Conservation (phyloP, 2,329 filamentous ascomycete species). For the Domatiomyces catenatus region DNA sequence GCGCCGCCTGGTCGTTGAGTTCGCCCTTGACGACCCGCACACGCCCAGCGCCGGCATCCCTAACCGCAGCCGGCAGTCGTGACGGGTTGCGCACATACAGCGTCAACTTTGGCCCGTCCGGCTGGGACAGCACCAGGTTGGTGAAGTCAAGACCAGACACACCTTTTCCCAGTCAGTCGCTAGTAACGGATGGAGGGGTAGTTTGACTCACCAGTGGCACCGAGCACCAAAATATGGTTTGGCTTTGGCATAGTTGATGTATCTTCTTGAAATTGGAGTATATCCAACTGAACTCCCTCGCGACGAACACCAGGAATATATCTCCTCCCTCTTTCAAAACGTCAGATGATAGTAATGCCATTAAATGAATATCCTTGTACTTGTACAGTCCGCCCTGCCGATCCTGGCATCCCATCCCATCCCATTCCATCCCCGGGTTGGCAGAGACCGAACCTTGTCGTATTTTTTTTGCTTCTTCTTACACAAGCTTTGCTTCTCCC, state of each 20-base stretch:
- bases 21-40: slow-evolving; percentile 7
- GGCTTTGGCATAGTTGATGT: neutral
- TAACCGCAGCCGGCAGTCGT: neutral
- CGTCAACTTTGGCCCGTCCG: slow-evolving; percentile 1
- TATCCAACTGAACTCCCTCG: no score
- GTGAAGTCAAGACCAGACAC: slow-evolving; percentile 5
- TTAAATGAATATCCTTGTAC: neutral
- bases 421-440: neutral
- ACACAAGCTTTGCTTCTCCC: neutral
- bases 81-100: slow-evolving; percentile 5
- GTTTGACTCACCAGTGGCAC: slow-evolving; percentile 5
- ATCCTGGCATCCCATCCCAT: neutral
- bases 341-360: no score
- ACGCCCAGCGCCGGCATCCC: neutral
- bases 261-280: no score
- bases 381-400: neutral
- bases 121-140: neutral
- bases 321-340: no score
- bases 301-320: no score
- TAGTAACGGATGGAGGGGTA: no score
- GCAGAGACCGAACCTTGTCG: neutral
- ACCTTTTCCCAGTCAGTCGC: no score
- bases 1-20: slow-evolving; percentile 2
- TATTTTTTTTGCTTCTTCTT: neutral
- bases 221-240: slow-evolving; percentile 7